phyloP scores from a whole-genome alignment of 2,329 filamentous ascomycete species.

The Epichloe coenophiala region DNA sequence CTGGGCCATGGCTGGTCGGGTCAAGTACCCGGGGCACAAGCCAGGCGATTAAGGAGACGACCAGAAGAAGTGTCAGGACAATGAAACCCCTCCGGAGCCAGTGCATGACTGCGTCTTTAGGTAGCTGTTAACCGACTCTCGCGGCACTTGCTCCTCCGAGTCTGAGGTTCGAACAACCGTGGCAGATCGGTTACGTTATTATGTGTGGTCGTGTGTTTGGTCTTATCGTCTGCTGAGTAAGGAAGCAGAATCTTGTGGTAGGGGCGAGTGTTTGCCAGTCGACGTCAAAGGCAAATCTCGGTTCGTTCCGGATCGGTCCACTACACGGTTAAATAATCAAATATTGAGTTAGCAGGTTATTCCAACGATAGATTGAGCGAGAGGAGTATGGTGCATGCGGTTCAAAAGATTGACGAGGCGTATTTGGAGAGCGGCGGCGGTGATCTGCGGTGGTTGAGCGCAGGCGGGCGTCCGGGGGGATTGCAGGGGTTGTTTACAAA shows the following conservation, averaged over 20 bases:
- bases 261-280: neutral
- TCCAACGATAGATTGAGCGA: no score
- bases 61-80: constrained; percentile 24
- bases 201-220: neutral
- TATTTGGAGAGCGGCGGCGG: no score
- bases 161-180: neutral
- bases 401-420: no score
- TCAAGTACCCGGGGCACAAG: constrained; percentile 43
- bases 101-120: constrained; percentile 22
- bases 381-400: no score
- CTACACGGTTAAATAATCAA: no score
- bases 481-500: no score
- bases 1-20: constrained; percentile 47
- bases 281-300: neutral
- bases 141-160: neutral
- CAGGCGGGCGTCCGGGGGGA: no score
- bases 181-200: neutral
- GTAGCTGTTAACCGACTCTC: neutral
- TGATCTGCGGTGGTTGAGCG: no score
- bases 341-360: no score
- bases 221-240: neutral
- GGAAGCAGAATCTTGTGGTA: neutral
- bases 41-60: constrained; percentile 34
- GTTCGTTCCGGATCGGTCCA: neutral
- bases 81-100: constrained; percentile 32